Conservation (phyloP, 2,329 filamentous ascomycete species). For the Phaeosphaeriaceae sp. region DNA sequence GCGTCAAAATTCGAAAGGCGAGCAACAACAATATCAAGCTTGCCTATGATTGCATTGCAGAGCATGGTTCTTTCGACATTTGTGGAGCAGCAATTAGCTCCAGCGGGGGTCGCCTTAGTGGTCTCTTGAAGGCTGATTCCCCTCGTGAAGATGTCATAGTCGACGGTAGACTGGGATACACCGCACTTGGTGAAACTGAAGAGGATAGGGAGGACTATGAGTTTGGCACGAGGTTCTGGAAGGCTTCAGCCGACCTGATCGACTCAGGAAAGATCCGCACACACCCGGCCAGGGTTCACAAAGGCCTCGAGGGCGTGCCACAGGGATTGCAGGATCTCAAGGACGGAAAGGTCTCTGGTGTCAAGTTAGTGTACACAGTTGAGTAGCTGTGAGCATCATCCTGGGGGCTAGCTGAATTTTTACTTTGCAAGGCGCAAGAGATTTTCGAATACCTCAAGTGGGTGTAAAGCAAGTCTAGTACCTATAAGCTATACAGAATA, state of each 20-base stretch:
- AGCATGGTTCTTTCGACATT: conserved; percentile 23
- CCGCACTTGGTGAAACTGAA: conserved; percentile 49
- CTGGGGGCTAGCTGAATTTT: neutral
- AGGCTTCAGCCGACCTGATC: conserved; percentile 28
- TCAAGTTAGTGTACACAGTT: conserved; percentile 43
- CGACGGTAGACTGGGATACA: conserved; percentile 52
- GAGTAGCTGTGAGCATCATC: conserved; percentile 3
- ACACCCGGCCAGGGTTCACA: conserved; percentile 36
- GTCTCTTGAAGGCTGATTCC: conserved; percentile 39
- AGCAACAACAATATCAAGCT: conserved; percentile 54
- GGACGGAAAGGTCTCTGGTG: conserved; percentile 41
- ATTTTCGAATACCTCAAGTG: neutral
- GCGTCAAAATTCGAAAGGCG: conserved; percentile 55
- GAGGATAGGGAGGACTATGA: conserved; percentile 34
- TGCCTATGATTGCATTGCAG: conserved; percentile 57
- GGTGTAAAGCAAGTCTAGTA: neutral
- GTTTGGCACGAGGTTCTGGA: conserved; percentile 37
- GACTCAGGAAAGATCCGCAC: conserved; percentile 40
- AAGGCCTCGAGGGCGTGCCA: conserved; percentile 38
- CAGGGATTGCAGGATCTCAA: conserved; percentile 42
- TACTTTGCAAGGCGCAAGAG: too few relatives aligned
- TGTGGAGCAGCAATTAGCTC: conserved; percentile 31
- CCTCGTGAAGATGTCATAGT: conserved; percentile 54
- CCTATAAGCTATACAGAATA: neutral
- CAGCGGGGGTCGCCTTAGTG: conserved; percentile 25